Percentiles rank a stretch among this genome's conserved stretches.
Conservation (phyloP, 2,329 filamentous ascomycete genomes). For the Colletotrichum cereale region DNA sequence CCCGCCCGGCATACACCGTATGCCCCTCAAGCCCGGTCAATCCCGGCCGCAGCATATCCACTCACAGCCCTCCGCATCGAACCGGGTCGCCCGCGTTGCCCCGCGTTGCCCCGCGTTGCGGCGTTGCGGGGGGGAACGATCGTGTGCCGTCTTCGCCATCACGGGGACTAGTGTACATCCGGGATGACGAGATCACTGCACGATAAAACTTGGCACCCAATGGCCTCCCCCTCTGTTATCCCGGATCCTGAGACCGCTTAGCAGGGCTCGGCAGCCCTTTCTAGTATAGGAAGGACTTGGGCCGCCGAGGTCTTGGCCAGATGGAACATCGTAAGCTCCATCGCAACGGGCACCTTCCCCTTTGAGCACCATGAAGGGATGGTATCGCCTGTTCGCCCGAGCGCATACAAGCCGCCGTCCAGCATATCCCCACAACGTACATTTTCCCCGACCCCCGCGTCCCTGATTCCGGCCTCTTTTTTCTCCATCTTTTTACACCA, state of each 20-base stretch:
- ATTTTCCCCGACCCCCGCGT: neutral
- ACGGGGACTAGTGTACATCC: neutral
- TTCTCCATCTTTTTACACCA: neutral
- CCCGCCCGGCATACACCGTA: neutral
- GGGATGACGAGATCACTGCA: neutral
- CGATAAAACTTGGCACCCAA: neutral
- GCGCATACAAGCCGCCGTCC: neutral
- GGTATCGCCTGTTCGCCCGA: neutral
- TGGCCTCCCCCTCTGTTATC: neutral
- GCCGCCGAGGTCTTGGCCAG: neutral
- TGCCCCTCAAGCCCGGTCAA: neutral
- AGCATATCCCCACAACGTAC: neutral
- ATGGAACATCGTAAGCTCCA: slow-evolving; percentile 16
- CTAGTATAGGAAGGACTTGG: neutral
- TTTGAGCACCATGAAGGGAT: neutral
- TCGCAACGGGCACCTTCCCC: slow-evolving; percentile 24
- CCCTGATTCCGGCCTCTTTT: too few relatives aligned
- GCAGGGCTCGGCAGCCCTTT: neutral
- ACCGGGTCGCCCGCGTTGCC: neutral
- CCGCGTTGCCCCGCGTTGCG: too few relatives aligned
- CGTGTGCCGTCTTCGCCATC: neutral
- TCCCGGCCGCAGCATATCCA: neutral
- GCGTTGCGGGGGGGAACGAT: neutral
- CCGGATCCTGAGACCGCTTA: neutral
- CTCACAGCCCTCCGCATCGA: neutral